These are phyloP conservation scores for Durusdinium trenchii DNA, from an alignment of 73 alveolate species.

Conservation along the genomic window DNA sequence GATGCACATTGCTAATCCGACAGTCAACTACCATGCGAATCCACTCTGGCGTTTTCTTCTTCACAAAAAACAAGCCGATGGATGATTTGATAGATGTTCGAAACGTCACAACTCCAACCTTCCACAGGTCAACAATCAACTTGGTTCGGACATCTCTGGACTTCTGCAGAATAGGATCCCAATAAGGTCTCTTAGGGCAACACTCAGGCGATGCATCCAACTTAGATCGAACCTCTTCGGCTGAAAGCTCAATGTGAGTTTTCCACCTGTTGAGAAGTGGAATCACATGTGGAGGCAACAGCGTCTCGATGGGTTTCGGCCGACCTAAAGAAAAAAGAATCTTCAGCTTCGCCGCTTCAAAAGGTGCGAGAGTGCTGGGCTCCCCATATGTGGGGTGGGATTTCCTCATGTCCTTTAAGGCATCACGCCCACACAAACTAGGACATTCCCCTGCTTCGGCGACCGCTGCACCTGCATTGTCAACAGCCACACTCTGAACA, in stretches of 20 bases:
- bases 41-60: neutral
- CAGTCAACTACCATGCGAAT: neutral
- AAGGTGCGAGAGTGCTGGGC: slow-evolving; percentile 27
- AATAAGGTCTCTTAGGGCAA: neutral
- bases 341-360: slow-evolving; percentile 27
- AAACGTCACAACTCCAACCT: neutral
- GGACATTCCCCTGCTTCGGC: neutral
- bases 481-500: neutral
- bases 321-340: neutral
- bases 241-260: neutral
- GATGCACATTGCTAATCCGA: neutral
- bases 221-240: neutral
- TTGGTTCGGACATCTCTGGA: neutral
- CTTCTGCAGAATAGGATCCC: neutral
- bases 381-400: slow-evolving; percentile 31
- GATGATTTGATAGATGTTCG: neutral
- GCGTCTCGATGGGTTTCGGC: neutral
- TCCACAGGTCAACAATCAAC: neutral
- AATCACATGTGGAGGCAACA: slow-evolving; percentile 1
- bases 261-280: neutral
- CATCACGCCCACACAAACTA: neutral
- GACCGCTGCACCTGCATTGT: neutral
- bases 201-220: neutral
- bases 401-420: neutral
- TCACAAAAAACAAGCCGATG: slow-evolving; percentile 9